A percentile compares a stretch with the other conserved stretches of the same genome.
phyloP scores from a whole-genome alignment of 352 stramenopile species.

The Plasmopara muralis region DNA sequence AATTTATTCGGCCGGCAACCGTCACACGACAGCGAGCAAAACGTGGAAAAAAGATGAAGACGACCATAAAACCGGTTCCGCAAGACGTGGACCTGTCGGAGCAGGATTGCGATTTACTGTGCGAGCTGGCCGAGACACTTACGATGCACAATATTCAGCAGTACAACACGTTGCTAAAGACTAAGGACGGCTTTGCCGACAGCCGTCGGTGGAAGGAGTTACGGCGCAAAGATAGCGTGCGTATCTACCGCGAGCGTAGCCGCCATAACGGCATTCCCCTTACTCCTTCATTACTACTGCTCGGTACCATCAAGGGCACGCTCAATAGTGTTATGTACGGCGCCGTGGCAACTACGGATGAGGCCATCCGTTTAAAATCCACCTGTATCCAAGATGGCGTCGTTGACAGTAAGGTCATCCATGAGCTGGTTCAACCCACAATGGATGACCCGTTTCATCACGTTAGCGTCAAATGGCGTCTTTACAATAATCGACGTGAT shows the following conservation, averaged over 20 bases:
- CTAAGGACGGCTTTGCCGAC: conserved; percentile 34
- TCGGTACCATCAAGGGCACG: conserved; percentile 43
- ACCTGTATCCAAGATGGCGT: conserved; percentile 43
- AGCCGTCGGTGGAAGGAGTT: conserved; percentile 33
- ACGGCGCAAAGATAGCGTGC: conserved; percentile 27
- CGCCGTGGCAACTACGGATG: conserved; percentile 30
- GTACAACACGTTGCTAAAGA: conserved; percentile 38
- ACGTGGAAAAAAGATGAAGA: conserved; percentile 23
- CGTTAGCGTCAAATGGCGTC: conserved; percentile 44
- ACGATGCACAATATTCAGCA: conserved; percentile 39
- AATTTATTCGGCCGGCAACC: conserved; percentile 12
- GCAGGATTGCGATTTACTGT: conserved; percentile 26
- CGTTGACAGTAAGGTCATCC: conserved; percentile 42
- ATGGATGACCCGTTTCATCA: conserved; percentile 41
- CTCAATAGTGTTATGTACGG: conserved; percentile 67
- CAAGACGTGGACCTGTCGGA: conserved; percentile 24
- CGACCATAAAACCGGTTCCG: conserved; percentile 13
- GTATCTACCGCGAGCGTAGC: conserved; percentile 33
- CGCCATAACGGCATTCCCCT: conserved; percentile 14
- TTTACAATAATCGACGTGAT: conserved; percentile 39
- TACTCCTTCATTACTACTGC: conserved; percentile 45
- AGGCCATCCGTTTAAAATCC: conserved; percentile 46
- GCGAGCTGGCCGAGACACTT: conserved; percentile 33
- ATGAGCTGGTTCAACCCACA: conserved; percentile 35
- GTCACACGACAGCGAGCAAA: not conserved